These are phyloP conservation scores for Axilococcus clingmanii DNA, from an alignment of 139 green algal species.

Conservation along the genomic window DNA sequence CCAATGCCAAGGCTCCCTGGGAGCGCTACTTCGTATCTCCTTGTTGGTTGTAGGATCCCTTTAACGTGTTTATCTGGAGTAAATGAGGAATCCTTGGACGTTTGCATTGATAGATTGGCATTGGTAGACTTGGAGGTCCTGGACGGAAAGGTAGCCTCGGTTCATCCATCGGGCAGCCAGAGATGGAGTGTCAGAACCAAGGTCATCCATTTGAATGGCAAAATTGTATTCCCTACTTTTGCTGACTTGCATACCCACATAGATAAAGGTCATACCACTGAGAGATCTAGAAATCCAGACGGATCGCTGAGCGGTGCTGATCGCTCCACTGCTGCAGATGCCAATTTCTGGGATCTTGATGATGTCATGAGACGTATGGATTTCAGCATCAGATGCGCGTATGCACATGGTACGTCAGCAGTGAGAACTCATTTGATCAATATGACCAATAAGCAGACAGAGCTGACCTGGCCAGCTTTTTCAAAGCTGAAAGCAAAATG, in stretches of 20 bases:
- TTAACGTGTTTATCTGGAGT: conserved; percentile 11
- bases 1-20: too few relatives aligned
- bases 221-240: conserved; percentile 47
- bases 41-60: conserved; percentile 16
- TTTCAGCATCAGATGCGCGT: conserved; percentile 54
- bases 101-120: conserved; percentile 27
- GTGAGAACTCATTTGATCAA: conserved; percentile 69
- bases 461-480: conserved; percentile 56
- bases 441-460: conserved; percentile 39
- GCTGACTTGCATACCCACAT: conserved; percentile 68
- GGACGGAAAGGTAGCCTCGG: not conserved
- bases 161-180: not conserved
- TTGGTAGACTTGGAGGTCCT: conserved; percentile 32
- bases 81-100: not conserved
- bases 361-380: conserved; percentile 63
- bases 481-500: conserved; percentile 32
- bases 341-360: conserved; percentile 44
- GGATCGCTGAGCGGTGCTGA: conserved; percentile 53
- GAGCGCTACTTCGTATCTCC: not conserved
- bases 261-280: conserved; percentile 59
- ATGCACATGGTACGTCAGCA: conserved; percentile 58
- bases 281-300: conserved; percentile 50
- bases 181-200: not conserved
- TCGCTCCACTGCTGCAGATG: conserved; percentile 43
- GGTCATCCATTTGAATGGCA: conserved; percentile 16